phyloP scores from a whole-genome alignment of 441 rosid species.

The Adansonia gregorii region DNA sequence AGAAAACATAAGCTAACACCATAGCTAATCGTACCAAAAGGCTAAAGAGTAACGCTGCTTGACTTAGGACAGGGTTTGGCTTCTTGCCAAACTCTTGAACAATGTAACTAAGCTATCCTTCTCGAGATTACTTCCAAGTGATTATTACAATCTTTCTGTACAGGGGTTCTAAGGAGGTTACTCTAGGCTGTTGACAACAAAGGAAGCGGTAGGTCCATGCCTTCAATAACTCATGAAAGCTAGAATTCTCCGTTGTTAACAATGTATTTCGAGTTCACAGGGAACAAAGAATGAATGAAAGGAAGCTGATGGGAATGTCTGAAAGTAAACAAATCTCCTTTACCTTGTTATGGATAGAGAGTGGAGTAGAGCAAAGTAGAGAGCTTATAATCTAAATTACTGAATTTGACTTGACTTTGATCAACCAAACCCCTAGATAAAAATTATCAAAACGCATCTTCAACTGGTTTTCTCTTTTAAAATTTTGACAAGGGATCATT shows the following conservation, averaged over 20 bases:
- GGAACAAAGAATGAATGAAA: background rate
- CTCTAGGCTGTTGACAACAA: constrained; percentile 15
- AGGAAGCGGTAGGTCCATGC: background rate
- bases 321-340: background rate
- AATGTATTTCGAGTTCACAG: background rate
- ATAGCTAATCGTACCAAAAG: background rate
- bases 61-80: background rate
- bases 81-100: background rate
- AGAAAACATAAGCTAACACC: constrained; percentile 10
- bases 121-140: background rate
- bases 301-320: background rate
- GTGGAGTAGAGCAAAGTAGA: background rate
- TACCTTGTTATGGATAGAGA: background rate
- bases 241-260: background rate
- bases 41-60: background rate
- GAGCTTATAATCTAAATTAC: background rate
- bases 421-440: background rate
- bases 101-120: constrained; percentile 9
- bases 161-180: background rate
- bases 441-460: background rate
- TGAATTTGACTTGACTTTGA: constrained; percentile 1
- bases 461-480: background rate
- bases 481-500: background rate
- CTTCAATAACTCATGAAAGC: background rate
- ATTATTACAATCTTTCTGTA: background rate